Base-by-base conservation (phyloP, 257 asterid genomes). In the Haberlea rhodopensis region DNA sequence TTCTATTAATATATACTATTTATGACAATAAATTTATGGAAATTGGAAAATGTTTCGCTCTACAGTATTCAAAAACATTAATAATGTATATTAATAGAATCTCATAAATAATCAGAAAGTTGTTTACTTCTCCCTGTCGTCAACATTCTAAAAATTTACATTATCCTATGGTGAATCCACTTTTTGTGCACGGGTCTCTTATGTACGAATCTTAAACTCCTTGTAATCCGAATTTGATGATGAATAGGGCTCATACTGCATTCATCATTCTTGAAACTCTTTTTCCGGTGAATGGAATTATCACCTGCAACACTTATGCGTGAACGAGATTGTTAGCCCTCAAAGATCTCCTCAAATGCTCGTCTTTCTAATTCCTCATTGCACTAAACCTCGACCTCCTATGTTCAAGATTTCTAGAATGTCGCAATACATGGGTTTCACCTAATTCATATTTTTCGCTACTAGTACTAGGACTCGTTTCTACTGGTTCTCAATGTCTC, bases 291-390 rank as follows among this genome's bases (percentile, higher is more conserved):
- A 58, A 21, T 46, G 4, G 78, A 49, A 59, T n/a, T n/a, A n/a
- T 65, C 63, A 40, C 73, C 71, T 49, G 69, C 63, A 11, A 76
- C 25, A 26, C 73, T 74, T 43, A 82, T 46, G 16, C 29, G 76
- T 4, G 79, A 25, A 22, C 78, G 65, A 59, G 88, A 61, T 71
- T 82, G 28, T 67, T 77, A 20, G 92, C 82, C 77, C 81, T 90
- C 68, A 87, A 67, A 8, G 82, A 80, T 51, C 77, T 78, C 71
- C 83, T 80, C 71, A 85, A 25, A 63, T 74, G 88, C 71, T 85
- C 87, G 37, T 75, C 51, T 65, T 69, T 85, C 43, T 78, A 68
- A 20, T 75, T 67, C 18, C 76, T 69, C 54, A 74, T 73, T 45
- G 43, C 53, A 23, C 34, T 52, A 61, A 72, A 65, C 20, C 7